Evolutionary conservation across 257 asterid species (phyloP), one percentile per base, ranked within the genome.

Genomic region (Solanum paucissectum): DNA sequence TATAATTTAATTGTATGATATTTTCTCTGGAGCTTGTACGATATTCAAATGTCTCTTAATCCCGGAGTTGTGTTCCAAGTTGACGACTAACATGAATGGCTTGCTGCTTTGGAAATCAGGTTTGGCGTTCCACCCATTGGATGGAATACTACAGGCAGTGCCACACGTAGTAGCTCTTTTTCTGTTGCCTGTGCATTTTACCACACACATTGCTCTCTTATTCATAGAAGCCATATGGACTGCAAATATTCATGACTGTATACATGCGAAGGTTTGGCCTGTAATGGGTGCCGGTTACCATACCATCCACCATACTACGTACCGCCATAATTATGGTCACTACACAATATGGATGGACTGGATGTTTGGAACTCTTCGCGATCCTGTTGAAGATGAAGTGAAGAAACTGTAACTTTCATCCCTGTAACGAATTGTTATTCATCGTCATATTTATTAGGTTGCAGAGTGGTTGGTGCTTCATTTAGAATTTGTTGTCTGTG

Each of bases 201-300:
- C 92, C 5, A 87, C 99, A 2, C 99, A 96, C 91, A 92, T 94
- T 83, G 96, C 90, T 66, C 96, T 97, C 88, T 74, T 95, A 75
- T 96, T 97, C 91, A 83, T 95, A 1, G 99, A 95, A 91, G 98
- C 90, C 85, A 86, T 96, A 89, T 97, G 99, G 99, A 93, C 99
- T 27, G 98, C 99, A 73, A 95, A 96, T 86, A 96, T 97, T 87
- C 99, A 97, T 9, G 98, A 97, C 92, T 95, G 98, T 92, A 95
- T 96, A 89, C 95, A 97, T 7, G 97, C 93, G 16, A 95, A 95
- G 88, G 76, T 94, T 76, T 97, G 99, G 99, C 99, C 99, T 3
- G 97, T 95, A 5, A 95, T 97, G 99, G 99, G 99, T 75, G 98
- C 99, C 3, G 99, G 98, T 64, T 95, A 96, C 92, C 99, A 97